Conservation (phyloP, 768 basidiomycete species). For the Cytidiella melzeri region DNA sequence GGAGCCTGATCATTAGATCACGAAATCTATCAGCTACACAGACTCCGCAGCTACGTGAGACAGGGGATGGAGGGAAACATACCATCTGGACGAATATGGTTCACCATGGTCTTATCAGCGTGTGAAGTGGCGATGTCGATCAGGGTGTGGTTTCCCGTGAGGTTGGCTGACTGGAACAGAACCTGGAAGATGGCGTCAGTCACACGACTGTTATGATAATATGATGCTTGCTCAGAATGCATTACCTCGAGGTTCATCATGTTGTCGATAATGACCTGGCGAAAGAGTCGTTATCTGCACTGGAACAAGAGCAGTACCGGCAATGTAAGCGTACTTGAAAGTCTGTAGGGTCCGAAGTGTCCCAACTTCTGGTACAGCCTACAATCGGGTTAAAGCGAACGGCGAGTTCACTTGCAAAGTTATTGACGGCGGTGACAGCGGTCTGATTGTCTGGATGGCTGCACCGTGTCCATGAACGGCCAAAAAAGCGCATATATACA, state of each 20-base stretch:
- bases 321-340: slow-evolving; percentile 40
- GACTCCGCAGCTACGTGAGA: too few relatives aligned
- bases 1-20: too few relatives aligned
- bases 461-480: slow-evolving; percentile 16
- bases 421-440: slow-evolving; percentile 47
- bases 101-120: slow-evolving; percentile 59
- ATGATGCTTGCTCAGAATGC: too few relatives aligned
- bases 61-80: slow-evolving; percentile 11
- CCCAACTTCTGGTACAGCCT: slow-evolving; percentile 70
- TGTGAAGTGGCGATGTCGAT: slow-evolving; percentile 56
- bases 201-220: too few relatives aligned
- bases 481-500: neutral
- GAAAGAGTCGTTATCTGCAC: neutral
- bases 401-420: slow-evolving; percentile 53
- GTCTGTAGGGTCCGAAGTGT: slow-evolving; percentile 48
- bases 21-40: too few relatives aligned
- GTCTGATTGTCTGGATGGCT: slow-evolving; percentile 56
- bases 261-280: slow-evolving; percentile 68
- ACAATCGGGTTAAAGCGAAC: slow-evolving; percentile 51
- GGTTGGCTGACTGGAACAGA: slow-evolving; percentile 48
- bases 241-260: slow-evolving; percentile 69
- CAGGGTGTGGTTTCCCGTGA: slow-evolving; percentile 56
- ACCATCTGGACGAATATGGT: slow-evolving; percentile 65
- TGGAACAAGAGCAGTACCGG: neutral
- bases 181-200: slow-evolving; percentile 32